phyloP scores from a whole-genome alignment of 2,329 filamentous ascomycete genomes.

The Tolypocladium inflatum region DNA sequence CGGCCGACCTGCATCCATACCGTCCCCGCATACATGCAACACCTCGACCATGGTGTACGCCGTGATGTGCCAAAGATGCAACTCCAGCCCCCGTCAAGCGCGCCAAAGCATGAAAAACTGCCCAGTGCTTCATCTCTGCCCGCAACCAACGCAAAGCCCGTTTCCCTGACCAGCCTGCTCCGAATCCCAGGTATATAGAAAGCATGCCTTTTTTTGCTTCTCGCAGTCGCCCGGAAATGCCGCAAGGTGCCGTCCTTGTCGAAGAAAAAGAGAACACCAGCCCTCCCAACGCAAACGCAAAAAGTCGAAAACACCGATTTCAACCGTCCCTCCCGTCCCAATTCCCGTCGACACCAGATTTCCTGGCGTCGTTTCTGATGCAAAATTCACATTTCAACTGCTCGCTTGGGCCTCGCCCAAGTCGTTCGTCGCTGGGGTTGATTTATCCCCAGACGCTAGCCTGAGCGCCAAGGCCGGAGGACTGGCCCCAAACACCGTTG shows the following conservation, averaged over 20 bases:
- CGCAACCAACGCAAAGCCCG: constrained; percentile 4
- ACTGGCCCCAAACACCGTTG: constrained; percentile 76
- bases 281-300: constrained; percentile 4
- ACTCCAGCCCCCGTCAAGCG: constrained; percentile 7
- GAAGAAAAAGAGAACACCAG: constrained; percentile 3
- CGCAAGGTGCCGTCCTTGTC: constrained; percentile 4
- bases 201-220: constrained; percentile 6
- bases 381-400: constrained; percentile 6
- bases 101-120: constrained; percentile 8
- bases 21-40: neutral
- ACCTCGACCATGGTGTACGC: constrained; percentile 9
- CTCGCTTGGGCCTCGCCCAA: neutral
- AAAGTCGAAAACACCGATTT: constrained; percentile 7
- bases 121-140: constrained; percentile 8
- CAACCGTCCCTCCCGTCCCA: neutral
- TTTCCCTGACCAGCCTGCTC: constrained; percentile 5
- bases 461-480: constrained; percentile 73
- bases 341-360: constrained; percentile 5
- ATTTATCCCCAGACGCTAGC: constrained; percentile 86
- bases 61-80: constrained; percentile 8
- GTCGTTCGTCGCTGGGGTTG: neutral
- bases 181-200: constrained; percentile 11
- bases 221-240: constrained; percentile 11
- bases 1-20: neutral
- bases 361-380: constrained; percentile 12